These are phyloP conservation scores for Acacia acuminata DNA, from an alignment of 306 rosid species.

Conservation along the genomic window DNA sequence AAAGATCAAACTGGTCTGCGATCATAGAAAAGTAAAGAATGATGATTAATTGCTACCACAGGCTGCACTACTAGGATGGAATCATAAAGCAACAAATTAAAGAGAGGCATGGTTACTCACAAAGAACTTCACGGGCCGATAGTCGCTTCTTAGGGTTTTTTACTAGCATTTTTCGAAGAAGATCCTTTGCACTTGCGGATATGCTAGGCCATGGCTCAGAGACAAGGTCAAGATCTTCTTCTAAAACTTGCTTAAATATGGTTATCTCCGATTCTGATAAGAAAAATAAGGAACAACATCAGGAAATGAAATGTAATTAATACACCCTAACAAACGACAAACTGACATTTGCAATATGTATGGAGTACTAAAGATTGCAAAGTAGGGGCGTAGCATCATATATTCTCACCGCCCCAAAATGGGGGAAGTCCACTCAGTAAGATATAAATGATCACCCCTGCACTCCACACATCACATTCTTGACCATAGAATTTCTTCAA, in stretches of 20 bases:
- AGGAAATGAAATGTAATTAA: constrained; percentile 17
- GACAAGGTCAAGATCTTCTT: constrained; percentile 83
- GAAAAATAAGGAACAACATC: constrained; percentile 27
- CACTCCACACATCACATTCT: constrained; percentile 98
- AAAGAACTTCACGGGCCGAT: constrained; percentile 91
- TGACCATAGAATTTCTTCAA: constrained; percentile 82
- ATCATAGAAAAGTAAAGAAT: not conserved
- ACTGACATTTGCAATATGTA: not conserved
- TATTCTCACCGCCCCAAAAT: constrained; percentile 90
- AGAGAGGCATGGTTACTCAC: constrained; percentile 57
- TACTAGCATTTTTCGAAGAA: constrained; percentile 83
- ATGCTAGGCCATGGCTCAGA: constrained; percentile 98
- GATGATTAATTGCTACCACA: not conserved
- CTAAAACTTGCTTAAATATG: constrained; percentile 95
- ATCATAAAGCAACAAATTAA: not conserved
- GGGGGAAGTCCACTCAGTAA: constrained; percentile 96
- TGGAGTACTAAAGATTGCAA: not conserved
- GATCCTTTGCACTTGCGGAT: constrained; percentile 88
- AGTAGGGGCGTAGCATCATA: constrained; percentile 21
- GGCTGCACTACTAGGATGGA: not conserved
- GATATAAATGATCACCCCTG: constrained; percentile 93
- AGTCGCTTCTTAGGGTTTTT: constrained; percentile 87
- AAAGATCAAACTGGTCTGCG: not conserved
- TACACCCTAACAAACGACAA: constrained; percentile 12
- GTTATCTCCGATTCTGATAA: constrained; percentile 88